Percentiles rank a stretch among this genome's conserved stretches.
Conservation (phyloP, 2,329 filamentous ascomycete genomes). For the Fusarium tanahbumbuense region DNA sequence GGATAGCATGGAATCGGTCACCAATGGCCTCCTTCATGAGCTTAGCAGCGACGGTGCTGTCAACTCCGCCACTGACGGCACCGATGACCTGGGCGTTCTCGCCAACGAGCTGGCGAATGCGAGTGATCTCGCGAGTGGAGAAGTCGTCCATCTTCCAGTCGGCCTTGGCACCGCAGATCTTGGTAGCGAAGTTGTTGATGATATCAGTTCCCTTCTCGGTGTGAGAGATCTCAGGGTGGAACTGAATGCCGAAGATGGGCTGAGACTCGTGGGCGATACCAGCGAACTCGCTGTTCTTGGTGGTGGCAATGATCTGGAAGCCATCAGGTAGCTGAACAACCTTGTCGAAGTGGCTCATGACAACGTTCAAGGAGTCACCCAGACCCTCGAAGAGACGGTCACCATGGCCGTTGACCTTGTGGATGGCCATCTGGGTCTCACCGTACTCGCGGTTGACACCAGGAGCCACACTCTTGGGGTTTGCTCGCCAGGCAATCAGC, state of each 20-base stretch:
- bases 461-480: slow-evolving; percentile 35
- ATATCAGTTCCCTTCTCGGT: slow-evolving; percentile 65
- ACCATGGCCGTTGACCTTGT: slow-evolving; percentile 70
- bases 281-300: slow-evolving; percentile 80
- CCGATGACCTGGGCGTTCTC: slow-evolving; percentile 73
- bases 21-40: slow-evolving; percentile 87
- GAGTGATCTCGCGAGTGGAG: slow-evolving; percentile 79
- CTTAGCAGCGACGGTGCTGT: slow-evolving; percentile 81
- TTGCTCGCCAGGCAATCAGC: slow-evolving; percentile 48
- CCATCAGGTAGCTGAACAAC: slow-evolving; percentile 76
- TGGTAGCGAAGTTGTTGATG: slow-evolving; percentile 84
- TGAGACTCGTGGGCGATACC: slow-evolving; percentile 78
- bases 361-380: slow-evolving; percentile 69
- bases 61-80: slow-evolving; percentile 21
- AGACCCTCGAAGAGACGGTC: slow-evolving; percentile 84
- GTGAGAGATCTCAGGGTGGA: slow-evolving; percentile 81
- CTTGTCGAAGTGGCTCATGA: slow-evolving; percentile 94
- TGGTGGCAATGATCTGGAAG: slow-evolving; percentile 80
- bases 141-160: slow-evolving; percentile 92
- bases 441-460: slow-evolving; percentile 26
- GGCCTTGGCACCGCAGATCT: slow-evolving; percentile 80
- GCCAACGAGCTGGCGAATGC: slow-evolving; percentile 86
- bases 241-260: slow-evolving; percentile 85
- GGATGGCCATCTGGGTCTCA: slow-evolving; percentile 62
- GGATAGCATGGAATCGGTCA: slow-evolving; percentile 74